Conservation (phyloP, 2,329 filamentous ascomycete species). For the Coniochaeta prunicola region DNA sequence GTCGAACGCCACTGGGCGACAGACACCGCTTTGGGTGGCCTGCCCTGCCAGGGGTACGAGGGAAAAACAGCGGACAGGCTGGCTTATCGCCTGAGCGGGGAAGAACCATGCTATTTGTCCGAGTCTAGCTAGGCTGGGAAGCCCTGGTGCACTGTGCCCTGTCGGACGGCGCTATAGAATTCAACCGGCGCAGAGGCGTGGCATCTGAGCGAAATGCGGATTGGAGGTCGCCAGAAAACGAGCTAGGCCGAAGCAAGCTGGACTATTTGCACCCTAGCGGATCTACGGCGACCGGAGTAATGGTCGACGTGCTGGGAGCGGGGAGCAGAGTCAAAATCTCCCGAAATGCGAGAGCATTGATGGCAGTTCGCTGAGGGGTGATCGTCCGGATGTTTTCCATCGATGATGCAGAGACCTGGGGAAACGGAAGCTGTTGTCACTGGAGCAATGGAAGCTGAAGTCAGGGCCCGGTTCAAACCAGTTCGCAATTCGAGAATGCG, state of each 20-base stretch:
- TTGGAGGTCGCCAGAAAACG: not conserved
- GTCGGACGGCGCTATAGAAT: not conserved
- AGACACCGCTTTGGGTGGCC: not conserved
- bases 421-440: not conserved
- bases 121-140: not conserved
- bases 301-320: not conserved
- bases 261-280: not conserved
- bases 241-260: not conserved
- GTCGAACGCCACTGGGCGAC: not conserved
- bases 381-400: slow-evolving; percentile 1
- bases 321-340: not conserved
- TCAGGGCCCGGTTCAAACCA: not conserved
- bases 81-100: not conserved
- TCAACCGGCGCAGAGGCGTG: not conserved
- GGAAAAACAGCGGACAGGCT: not conserved
- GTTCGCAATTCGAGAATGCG: not conserved
- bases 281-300: not conserved
- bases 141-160: not conserved
- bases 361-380: not conserved
- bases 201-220: too few species aligned
- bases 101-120: not conserved
- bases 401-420: not conserved
- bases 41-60: not conserved
- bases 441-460: not conserved
- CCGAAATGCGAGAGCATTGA: not conserved